Percentiles rank a stretch among this genome's conserved stretches.
Conservation (phyloP, 768 basidiomycete genomes). For the Austroboletus eburneus region DNA sequence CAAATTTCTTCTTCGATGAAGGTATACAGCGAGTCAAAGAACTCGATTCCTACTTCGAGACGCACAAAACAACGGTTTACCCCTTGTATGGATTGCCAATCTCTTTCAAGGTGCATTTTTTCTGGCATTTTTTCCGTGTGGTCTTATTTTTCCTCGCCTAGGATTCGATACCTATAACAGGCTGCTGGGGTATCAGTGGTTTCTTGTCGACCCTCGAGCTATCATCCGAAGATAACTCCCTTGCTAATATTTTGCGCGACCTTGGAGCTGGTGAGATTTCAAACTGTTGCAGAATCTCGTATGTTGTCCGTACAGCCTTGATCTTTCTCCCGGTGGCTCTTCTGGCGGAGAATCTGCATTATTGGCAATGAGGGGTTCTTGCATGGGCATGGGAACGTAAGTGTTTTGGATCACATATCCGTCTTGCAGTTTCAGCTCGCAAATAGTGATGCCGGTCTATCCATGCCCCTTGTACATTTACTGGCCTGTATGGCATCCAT, state of each 20-base stretch:
- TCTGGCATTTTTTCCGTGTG: neutral
- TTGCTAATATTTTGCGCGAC: slow-evolving; percentile 36
- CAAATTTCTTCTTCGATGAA: slow-evolving; percentile 45
- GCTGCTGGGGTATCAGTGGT: slow-evolving; percentile 36
- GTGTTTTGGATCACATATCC: neutral
- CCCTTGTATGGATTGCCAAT: slow-evolving; percentile 42
- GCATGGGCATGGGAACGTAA: slow-evolving; percentile 65
- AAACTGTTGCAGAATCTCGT: neutral
- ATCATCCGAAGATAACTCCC: slow-evolving; percentile 23
- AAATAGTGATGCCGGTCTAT: slow-evolving; percentile 33
- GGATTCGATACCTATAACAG: slow-evolving; percentile 40
- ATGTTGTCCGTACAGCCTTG: slow-evolving; percentile 57
- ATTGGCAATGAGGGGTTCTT: slow-evolving; percentile 45
- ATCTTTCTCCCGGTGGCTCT: slow-evolving; percentile 74
- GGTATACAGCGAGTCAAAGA: slow-evolving; percentile 36
- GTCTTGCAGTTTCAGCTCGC: neutral
- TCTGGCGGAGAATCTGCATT: slow-evolving; percentile 87
- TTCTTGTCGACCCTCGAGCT: slow-evolving; percentile 26
- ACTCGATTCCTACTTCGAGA: slow-evolving; percentile 37
- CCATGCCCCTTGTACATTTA: slow-evolving; percentile 35
- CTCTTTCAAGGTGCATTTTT: slow-evolving; percentile 35
- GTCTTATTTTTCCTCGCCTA: slow-evolving; percentile 14
- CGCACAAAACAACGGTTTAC: slow-evolving; percentile 37
- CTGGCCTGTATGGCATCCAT: slow-evolving; percentile 40
- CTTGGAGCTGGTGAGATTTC: slow-evolving; percentile 38